phyloP scores from a whole-genome alignment of 495 filamentous ascomycete species.

The Hyaloscypha finlandica region DNA sequence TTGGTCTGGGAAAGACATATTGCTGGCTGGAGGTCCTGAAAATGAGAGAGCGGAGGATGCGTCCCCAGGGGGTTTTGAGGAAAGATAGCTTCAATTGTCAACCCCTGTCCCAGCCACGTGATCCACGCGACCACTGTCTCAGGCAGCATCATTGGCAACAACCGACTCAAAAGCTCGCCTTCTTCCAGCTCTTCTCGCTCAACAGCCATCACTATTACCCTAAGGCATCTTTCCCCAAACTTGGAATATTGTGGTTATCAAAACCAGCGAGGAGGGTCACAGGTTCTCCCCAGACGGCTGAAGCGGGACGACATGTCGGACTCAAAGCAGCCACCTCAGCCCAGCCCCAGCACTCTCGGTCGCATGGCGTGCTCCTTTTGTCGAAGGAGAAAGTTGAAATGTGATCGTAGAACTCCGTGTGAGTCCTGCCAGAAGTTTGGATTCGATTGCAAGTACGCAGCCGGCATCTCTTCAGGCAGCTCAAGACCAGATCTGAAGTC shows the following conservation, averaged over 20 bases:
- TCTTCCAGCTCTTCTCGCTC: neutral
- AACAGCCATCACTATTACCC: neutral
- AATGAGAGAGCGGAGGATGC: too few species aligned
- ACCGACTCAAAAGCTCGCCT: neutral
- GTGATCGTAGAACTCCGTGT: slow-evolving; percentile 12
- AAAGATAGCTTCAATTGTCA: too few species aligned
- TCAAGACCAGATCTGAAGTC: neutral
- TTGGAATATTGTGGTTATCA: neutral
- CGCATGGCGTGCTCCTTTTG: slow-evolving; percentile 17
- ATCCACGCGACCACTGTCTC: neutral
- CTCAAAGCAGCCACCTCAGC: neutral
- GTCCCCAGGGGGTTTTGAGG: too few species aligned
- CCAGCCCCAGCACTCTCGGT: neutral
- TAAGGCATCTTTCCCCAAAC: neutral
- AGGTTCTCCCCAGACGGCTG: neutral
- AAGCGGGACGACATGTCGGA: neutral
- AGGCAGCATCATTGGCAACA: neutral
- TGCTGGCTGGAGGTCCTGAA: too few species aligned
- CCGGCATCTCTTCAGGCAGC: neutral
- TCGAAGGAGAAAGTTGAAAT: slow-evolving; percentile 9
- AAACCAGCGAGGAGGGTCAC: neutral
- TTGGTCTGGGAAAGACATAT: too few species aligned
- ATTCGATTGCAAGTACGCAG: slow-evolving; percentile 13
- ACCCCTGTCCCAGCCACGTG: neutral
- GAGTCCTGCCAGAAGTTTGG: slow-evolving; percentile 16